Conservation (phyloP, 169 alveolate species). For the Plasmodium knowlesi region DNA sequence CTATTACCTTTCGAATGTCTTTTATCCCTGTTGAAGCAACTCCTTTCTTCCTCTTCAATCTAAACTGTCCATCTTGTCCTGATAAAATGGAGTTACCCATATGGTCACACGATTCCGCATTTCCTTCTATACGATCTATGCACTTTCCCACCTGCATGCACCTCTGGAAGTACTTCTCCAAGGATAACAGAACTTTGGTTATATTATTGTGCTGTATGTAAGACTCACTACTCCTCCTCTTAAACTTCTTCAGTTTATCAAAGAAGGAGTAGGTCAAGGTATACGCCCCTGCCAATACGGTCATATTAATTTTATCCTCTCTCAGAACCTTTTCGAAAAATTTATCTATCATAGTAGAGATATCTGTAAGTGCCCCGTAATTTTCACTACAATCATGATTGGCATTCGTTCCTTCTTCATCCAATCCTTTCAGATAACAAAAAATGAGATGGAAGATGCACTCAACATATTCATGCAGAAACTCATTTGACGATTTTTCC, state of each 20-base stretch:
- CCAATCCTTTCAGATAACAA: slow-evolving; percentile 8
- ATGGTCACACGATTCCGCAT: background rate
- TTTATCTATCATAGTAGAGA: slow-evolving; percentile 47
- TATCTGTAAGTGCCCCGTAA: background rate
- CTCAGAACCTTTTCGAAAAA: background rate
- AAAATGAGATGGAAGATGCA: slow-evolving; percentile 31
- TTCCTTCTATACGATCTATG: background rate
- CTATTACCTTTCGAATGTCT: background rate
- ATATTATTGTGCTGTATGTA: slow-evolving; percentile 31
- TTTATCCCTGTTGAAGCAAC: background rate
- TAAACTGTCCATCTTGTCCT: background rate
- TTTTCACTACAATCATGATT: background rate
- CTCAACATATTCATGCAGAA: slow-evolving; percentile 24
- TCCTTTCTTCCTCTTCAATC: background rate
- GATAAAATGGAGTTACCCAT: background rate
- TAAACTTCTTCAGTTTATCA: slow-evolving; percentile 32
- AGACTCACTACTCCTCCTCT: slow-evolving; percentile 21
- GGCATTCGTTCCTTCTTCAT: background rate
- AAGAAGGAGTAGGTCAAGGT: slow-evolving; percentile 33
- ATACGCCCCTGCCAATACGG: slow-evolving; percentile 24
- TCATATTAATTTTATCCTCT: slow-evolving; percentile 2
- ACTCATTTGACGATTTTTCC: background rate
- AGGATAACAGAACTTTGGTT: slow-evolving; percentile 16
- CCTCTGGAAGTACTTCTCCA: slow-evolving; percentile 26
- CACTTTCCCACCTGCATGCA: background rate